Evolutionary conservation across 2,329 filamentous ascomycete species (phyloP), one percentile per base, ranked within the genome.

Genomic region (Hymenoscyphus occultus): DNA sequence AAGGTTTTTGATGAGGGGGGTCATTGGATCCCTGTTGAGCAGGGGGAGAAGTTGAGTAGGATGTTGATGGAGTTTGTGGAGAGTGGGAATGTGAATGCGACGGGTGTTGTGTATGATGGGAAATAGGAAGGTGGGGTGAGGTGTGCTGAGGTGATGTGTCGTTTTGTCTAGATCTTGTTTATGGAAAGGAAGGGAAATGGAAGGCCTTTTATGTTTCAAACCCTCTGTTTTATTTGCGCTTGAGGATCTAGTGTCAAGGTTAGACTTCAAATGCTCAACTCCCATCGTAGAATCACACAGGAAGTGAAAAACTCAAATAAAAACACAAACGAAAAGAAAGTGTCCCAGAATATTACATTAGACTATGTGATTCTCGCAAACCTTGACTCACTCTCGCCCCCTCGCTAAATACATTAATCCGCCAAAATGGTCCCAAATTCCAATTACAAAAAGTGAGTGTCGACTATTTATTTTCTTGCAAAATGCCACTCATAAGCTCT

Each of bases 1-100:
- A 56, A 22, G 12, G 62, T 45, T 22, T 28, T 54, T 54, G 22
- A 45, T 13, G 42, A 61, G 40, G 59, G 40, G 13, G 62, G 62
- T 4, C 62, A 63, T 40, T 63, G 56, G 62, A 40, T 59, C 2
- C 56, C 9, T 7, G 19, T 63, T 28, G 62, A 63, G 56, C 6
- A 39, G n/a, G 14, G 16, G 13, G 19, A 60, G 14, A 32, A 42
- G 39, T 32, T 63, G 16, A 59, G 48, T 35, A 5, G 22, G n/a
- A 3, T 54, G 2, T 42, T 59, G n/a, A 13, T 54, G 22, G 48
- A 28, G 9, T 54, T 54, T 28, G 19, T 28, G 3, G 19, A 35
- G 35, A 6, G 16, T 14, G 42, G 48, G 22, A 13, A 28, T 12
- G 22, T 7, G 19, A 13, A 28, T 12, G 22, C 2, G 19, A 19